A percentile compares a stretch with the other conserved stretches of the same genome.
phyloP scores from a whole-genome alignment of 768 basidiomycete genomes.

The Flagelloscypha sp. region DNA sequence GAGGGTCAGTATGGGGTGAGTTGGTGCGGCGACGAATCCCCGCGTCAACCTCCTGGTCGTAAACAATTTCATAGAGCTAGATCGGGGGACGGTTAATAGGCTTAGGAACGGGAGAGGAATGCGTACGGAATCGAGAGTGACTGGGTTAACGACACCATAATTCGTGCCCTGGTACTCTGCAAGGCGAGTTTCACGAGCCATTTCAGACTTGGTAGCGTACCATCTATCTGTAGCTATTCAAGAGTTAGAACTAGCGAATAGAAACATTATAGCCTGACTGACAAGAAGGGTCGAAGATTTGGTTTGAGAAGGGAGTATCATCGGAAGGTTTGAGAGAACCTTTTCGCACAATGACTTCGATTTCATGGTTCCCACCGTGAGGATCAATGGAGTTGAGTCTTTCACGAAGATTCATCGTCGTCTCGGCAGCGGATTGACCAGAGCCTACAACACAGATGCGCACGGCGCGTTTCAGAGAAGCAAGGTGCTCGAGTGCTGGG shows the following conservation, averaged over 20 bases:
- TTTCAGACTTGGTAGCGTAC: conserved; percentile 29
- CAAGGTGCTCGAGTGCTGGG: conserved; percentile 23
- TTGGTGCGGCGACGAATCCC: conserved; percentile 28
- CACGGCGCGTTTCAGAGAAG: conserved; percentile 18
- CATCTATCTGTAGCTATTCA: conserved; percentile 31
- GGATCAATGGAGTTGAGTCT: conserved; percentile 26
- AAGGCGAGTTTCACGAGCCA: conserved; percentile 25
- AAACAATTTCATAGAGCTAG: conserved; percentile 42
- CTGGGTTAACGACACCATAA: conserved; percentile 45
- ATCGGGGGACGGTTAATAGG: not conserved
- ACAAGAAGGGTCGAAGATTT: conserved; percentile 45
- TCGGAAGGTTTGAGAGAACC: conserved; percentile 44
- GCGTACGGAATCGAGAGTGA: conserved; percentile 34
- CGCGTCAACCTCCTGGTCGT: conserved; percentile 40
- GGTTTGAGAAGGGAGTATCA: conserved; percentile 45
- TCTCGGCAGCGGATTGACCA: conserved; percentile 42
- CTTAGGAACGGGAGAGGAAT: not conserved
- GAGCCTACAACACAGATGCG: conserved; percentile 39
- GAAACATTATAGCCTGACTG: conserved; percentile 17
- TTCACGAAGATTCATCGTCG: conserved; percentile 34
- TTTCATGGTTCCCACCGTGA: conserved; percentile 21
- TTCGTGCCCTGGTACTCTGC: conserved; percentile 43
- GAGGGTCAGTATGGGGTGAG: conserved; percentile 14
- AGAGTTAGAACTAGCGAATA: not conserved
- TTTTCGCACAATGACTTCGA: conserved; percentile 45